phyloP scores from a whole-genome alignment of 257 asterid species.

The Ocimum tenuiflorum region DNA sequence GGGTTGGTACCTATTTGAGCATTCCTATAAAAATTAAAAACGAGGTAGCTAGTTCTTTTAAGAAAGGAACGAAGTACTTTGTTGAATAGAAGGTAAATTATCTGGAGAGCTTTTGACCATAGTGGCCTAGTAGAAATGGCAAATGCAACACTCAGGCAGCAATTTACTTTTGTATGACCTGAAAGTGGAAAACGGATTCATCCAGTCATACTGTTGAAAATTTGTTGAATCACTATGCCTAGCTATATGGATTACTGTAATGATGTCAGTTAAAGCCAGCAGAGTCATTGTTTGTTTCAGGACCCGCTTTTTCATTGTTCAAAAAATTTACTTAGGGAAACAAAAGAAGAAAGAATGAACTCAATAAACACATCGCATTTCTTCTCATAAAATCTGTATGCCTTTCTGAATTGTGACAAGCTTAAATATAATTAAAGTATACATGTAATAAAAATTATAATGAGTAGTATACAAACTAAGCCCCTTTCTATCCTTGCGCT shows the following conservation, averaged over 20 bases:
- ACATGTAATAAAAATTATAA: background rate
- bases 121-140: background rate
- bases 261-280: background rate
- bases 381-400: background rate
- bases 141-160: background rate
- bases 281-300: background rate
- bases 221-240: background rate
- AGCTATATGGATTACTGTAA: background rate
- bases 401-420: background rate
- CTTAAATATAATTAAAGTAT: background rate
- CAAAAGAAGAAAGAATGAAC: background rate
- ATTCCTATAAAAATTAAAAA: no score
- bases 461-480: background rate
- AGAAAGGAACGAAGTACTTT: background rate
- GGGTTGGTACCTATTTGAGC: no score
- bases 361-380: background rate
- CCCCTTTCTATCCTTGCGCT: background rate
- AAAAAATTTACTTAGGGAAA: background rate
- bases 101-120: slow-evolving; percentile 2
- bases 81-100: background rate
- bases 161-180: background rate
- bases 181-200: background rate
- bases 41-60: background rate
- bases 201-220: background rate
- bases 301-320: background rate